phyloP scores from a whole-genome alignment of 1,284 basidiomycete genomes.

The Leccinum pachyderme region DNA sequence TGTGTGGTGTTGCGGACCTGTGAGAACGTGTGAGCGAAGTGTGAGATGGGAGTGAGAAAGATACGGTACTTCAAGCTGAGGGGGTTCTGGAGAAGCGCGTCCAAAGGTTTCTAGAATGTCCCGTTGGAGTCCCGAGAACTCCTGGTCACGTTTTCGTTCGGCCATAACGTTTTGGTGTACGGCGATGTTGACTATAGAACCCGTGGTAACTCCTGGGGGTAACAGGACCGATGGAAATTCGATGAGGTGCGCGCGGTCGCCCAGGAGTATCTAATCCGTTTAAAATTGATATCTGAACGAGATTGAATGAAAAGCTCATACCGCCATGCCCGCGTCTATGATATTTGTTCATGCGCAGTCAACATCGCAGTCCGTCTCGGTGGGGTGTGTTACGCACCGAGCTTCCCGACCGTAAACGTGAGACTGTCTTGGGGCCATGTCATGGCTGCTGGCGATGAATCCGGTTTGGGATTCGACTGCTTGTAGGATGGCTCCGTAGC shows the following conservation, averaged over 20 bases:
- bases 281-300: too few relatives aligned
- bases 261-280: conserved; percentile 74
- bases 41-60: neutral
- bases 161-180: conserved; percentile 79
- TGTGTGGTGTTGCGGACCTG: conserved; percentile 92
- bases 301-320: conserved; percentile 27
- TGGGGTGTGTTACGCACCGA: conserved; percentile 43
- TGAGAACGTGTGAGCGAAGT: neutral
- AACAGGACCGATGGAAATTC: conserved; percentile 93
- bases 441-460: conserved; percentile 18
- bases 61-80: conserved; percentile 58
- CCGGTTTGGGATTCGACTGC: conserved; percentile 1
- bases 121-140: conserved; percentile 82
- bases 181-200: conserved; percentile 96
- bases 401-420: conserved; percentile 72
- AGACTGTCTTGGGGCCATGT: conserved; percentile 48
- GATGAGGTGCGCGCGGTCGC: conserved; percentile 89
- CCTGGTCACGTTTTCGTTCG: conserved; percentile 75
- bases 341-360: conserved; percentile 1
- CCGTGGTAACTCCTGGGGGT: conserved; percentile 85
- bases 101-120: conserved; percentile 80
- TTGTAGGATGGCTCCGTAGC: conserved; percentile 2
- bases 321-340: conserved; percentile 80
- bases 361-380: neutral
- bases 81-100: conserved; percentile 63